phyloP scores from a whole-genome alignment of 2,329 filamentous ascomycete genomes.

The Chaetomium globosum region DNA sequence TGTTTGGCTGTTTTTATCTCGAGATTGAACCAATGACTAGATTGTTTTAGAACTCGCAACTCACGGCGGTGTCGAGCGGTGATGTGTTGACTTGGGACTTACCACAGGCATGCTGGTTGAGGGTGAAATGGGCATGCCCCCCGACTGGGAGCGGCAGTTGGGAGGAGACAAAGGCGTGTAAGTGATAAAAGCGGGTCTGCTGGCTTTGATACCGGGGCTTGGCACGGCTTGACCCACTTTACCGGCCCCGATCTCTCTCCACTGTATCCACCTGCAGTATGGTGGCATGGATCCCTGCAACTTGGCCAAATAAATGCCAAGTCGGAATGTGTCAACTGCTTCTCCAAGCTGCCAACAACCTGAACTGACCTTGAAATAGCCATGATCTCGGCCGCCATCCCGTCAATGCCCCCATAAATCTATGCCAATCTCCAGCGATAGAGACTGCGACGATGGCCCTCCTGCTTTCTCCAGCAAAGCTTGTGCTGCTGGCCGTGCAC shows the following conservation, averaged over 20 bases:
- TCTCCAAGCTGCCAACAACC: not conserved
- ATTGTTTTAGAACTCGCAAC: too few species aligned
- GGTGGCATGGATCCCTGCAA: not conserved
- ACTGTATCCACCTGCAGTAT: too few species aligned
- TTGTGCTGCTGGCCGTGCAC: slow-evolving; percentile 72
- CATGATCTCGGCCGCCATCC: slow-evolving; percentile 23
- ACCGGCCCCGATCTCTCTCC: not conserved
- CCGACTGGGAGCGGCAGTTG: slow-evolving; percentile 22
- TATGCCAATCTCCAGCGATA: not conserved
- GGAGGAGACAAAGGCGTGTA: not conserved
- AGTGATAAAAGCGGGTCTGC: not conserved
- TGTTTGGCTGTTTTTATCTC: too few species aligned
- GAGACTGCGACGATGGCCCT: slow-evolving; percentile 38
- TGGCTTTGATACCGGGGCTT: not conserved
- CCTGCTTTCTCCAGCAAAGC: slow-evolving; percentile 65
- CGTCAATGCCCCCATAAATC: slow-evolving; percentile 15
- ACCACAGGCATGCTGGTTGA: too few species aligned
- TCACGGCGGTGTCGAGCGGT: too few species aligned
- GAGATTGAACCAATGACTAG: too few species aligned
- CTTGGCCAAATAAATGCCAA: slow-evolving; percentile 10
- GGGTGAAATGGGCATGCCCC: slow-evolving; percentile 24
- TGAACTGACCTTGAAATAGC: not conserved
- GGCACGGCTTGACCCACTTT: slow-evolving; percentile 1
- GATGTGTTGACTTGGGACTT: too few species aligned
- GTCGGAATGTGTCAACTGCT: slow-evolving; percentile 12